These are phyloP conservation scores for Aspergillus sp. DNA, from an alignment of 2,329 filamentous ascomycete species.

Conservation along the genomic window DNA sequence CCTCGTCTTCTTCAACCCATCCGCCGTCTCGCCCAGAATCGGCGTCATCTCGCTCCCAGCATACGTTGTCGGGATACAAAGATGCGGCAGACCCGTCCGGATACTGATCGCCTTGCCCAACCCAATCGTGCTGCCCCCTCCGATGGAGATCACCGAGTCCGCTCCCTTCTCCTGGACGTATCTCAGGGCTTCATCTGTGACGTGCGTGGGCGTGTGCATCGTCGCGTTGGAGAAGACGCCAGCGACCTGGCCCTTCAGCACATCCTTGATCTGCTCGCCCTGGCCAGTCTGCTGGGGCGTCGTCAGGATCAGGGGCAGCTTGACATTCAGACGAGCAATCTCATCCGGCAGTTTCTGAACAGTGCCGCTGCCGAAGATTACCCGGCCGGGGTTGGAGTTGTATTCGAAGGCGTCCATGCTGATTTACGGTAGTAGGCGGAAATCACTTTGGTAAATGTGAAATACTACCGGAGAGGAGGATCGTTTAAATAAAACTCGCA, in stretches of 20 bases:
- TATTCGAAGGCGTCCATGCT: conserved; percentile 50
- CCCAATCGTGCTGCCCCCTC: conserved; percentile 55
- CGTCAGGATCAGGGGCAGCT: conserved; percentile 48
- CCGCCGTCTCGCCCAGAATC: conserved; percentile 54
- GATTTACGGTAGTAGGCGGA: too few species aligned
- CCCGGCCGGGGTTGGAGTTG: conserved; percentile 45
- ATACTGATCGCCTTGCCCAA: conserved; percentile 52
- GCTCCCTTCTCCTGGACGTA: conserved; percentile 39
- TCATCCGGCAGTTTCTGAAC: conserved; percentile 42
- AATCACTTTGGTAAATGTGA: too few species aligned
- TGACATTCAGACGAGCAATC: conserved; percentile 39
- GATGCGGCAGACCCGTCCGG: conserved; percentile 48
- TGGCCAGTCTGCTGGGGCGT: conserved; percentile 46
- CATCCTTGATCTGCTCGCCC: conserved; percentile 37
- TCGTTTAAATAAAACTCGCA: conserved; percentile 1
- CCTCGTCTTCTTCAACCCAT: conserved; percentile 51
- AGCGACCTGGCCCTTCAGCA: conserved; percentile 41
- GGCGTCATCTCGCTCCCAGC: conserved; percentile 58
- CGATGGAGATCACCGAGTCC: conserved; percentile 53
- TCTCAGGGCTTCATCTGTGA: conserved; percentile 51
- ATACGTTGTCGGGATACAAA: conserved; percentile 56
- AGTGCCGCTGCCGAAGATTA: conserved; percentile 51
- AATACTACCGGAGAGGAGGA: neutral
- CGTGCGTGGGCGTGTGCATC: conserved; percentile 54
- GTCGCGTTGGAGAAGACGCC: conserved; percentile 49